Conservation (phyloP, 495 filamentous ascomycete species). For the Eremomyces bilateralis region DNA sequence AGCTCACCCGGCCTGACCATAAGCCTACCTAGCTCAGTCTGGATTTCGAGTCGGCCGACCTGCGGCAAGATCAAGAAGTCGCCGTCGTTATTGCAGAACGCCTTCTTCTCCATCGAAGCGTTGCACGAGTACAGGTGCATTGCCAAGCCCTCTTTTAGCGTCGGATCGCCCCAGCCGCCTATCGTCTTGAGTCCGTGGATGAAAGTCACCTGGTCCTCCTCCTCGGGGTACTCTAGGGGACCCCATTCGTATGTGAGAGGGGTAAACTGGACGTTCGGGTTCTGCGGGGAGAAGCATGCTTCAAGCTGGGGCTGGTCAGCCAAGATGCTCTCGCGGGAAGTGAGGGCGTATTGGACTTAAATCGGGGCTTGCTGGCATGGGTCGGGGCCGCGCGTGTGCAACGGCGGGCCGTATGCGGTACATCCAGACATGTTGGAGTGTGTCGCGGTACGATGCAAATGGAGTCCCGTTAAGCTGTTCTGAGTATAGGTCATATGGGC, state of each 20-base stretch:
- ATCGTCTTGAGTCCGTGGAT: constrained; percentile 26
- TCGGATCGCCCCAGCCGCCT: constrained; percentile 28
- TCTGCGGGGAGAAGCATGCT: constrained; percentile 26
- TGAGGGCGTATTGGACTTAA: background rate
- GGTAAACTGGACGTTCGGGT: constrained; percentile 39
- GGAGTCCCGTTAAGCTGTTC: constrained; percentile 27
- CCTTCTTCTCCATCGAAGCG: constrained; percentile 24
- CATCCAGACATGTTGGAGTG: constrained; percentile 28
- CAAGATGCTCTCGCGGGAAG: constrained; percentile 4
- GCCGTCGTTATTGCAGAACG: constrained; percentile 28
- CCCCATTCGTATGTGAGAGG: constrained; percentile 29
- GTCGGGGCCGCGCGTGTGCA: constrained; percentile 28
- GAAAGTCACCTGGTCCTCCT: constrained; percentile 20
- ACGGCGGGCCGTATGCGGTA: constrained; percentile 28
- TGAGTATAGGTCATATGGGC: constrained; percentile 26
- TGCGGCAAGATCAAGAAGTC: constrained; percentile 28
- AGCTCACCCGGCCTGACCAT: constrained; percentile 28
- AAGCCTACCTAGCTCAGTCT: constrained; percentile 27
- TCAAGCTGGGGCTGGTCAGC: constrained; percentile 24
- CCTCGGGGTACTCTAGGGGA: constrained; percentile 24
- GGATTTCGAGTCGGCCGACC: constrained; percentile 26
- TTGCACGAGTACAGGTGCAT: constrained; percentile 27
- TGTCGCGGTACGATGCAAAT: constrained; percentile 26
- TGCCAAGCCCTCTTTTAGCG: constrained; percentile 26
- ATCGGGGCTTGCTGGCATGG: constrained; percentile 2